Evolutionary conservation across 495 filamentous ascomycete species (phyloP).

Genomic region (Trichoderma virens): DNA sequence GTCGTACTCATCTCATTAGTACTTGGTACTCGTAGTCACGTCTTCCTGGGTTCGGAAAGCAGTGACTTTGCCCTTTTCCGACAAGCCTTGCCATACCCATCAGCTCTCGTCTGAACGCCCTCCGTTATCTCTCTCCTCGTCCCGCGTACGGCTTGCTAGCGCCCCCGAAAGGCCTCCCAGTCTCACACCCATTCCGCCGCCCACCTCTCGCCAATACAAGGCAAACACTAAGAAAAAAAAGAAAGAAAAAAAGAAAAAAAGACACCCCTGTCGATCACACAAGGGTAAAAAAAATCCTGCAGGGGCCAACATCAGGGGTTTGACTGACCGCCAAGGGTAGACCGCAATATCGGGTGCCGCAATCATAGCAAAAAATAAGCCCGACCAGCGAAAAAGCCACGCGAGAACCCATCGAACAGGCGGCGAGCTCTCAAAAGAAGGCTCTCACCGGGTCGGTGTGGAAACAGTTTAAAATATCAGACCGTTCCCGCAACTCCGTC

Average conservation of each 20-base stretch:
- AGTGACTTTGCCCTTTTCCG: conserved; percentile 3
- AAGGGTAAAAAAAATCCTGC: not conserved
- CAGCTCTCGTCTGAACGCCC: not conserved
- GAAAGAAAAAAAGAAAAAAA: not conserved
- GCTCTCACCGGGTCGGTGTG: conserved; percentile 1
- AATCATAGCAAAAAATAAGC: not conserved
- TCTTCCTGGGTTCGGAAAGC: not conserved
- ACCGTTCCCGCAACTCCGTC: conserved; percentile 4
- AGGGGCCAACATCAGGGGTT: conserved; percentile 1
- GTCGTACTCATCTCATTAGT: not conserved
- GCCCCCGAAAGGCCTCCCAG: not conserved
- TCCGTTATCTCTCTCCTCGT: not conserved
- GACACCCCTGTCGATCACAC: conserved; percentile 5
- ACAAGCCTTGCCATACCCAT: not conserved
- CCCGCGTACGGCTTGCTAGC: not conserved
- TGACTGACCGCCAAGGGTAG: conserved; percentile 2
- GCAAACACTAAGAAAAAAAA: not conserved
- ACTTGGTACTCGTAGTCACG: not conserved
- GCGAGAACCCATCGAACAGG: conserved; percentile 2
- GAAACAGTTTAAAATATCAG: conserved; percentile 4
- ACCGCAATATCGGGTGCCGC: not conserved
- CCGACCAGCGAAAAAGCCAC: not conserved
- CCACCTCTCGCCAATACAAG: conserved; percentile 4
- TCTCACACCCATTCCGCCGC: not conserved
- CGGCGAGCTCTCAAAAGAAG: not conserved